Evolutionary conservation across 805 yeast species (phyloP).

Genomic region (Wickerhamomyces chaumierensis): DNA sequence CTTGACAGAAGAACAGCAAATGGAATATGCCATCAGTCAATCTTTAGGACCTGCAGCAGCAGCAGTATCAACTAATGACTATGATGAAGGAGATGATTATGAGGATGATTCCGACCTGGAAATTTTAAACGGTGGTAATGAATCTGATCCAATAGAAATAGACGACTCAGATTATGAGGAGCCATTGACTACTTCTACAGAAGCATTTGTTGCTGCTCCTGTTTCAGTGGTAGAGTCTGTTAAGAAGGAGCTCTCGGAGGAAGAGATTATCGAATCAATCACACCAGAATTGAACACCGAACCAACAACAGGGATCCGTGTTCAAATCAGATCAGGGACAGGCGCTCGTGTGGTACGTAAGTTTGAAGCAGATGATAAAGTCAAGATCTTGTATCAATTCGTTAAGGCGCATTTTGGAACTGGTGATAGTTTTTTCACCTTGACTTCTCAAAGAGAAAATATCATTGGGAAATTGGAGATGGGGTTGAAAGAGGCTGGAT

Average conservation of each 20-base stretch:
- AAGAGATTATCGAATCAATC: constrained; percentile 39
- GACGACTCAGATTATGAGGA: constrained; percentile 12
- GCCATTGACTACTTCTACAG: not conserved
- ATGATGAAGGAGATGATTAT: constrained; percentile 7
- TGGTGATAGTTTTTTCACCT: constrained; percentile 34
- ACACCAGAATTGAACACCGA: constrained; percentile 44
- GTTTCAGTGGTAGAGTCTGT: too few species aligned
- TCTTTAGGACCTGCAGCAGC: constrained; percentile 31
- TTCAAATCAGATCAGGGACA: constrained; percentile 81
- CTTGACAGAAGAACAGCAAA: constrained; percentile 75
- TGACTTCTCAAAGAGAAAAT: constrained; percentile 32
- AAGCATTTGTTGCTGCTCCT: constrained; percentile 1
- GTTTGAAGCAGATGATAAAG: constrained; percentile 45
- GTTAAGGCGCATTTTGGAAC: constrained; percentile 48
- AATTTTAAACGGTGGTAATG: constrained; percentile 7
- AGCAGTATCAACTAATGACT: constrained; percentile 2
- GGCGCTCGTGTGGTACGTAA: constrained; percentile 76
- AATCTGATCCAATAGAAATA: constrained; percentile 14
- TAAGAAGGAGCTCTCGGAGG: constrained; percentile 21
- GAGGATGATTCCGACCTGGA: constrained; percentile 17
- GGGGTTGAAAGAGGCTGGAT: constrained; percentile 63
- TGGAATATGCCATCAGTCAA: constrained; percentile 62
- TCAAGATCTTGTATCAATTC: constrained; percentile 48
- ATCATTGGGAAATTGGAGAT: constrained; percentile 39
- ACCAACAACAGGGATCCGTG: constrained; percentile 44